phyloP scores from a whole-genome alignment of 495 filamentous ascomycete species.

The Penicillium tannophilum region DNA sequence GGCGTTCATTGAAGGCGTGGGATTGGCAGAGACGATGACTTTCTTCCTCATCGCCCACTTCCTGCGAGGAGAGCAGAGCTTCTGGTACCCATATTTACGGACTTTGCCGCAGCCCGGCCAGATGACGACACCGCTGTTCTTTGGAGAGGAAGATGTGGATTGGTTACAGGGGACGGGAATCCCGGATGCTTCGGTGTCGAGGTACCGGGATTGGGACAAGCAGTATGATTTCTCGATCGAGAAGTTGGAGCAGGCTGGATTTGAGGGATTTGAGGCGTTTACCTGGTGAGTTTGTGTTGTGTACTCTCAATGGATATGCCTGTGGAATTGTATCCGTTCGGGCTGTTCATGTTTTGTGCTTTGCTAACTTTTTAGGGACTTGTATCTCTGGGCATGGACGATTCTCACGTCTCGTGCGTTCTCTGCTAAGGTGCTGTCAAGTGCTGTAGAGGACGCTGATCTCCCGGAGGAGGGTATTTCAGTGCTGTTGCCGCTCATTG shows the following conservation, averaged over 20 bases:
- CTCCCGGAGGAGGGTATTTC: conserved; percentile 45
- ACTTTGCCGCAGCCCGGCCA: conserved; percentile 56
- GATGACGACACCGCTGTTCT: conserved; percentile 61
- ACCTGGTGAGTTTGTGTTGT: conserved; percentile 41
- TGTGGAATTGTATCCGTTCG: neutral
- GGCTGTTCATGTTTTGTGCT: neutral
- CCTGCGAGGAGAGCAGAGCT: conserved; percentile 47
- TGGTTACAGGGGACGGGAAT: conserved; percentile 65
- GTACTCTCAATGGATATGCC: neutral
- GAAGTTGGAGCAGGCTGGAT: conserved; percentile 39
- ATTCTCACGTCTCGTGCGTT: conserved; percentile 61
- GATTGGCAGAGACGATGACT: conserved; percentile 38
- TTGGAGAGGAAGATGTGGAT: conserved; percentile 54
- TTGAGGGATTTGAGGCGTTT: conserved; percentile 36
- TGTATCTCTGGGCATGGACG: conserved; percentile 66
- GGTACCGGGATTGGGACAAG: conserved; percentile 45
- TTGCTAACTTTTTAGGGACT: conserved; percentile 48
- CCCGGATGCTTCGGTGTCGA: conserved; percentile 45
- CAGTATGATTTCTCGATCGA: conserved; percentile 50
- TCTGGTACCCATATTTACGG: conserved; percentile 65
- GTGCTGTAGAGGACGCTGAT: conserved; percentile 33
- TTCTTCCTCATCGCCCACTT: conserved; percentile 64
- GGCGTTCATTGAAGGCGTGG: conserved; percentile 39
- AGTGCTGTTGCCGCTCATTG: conserved; percentile 62
- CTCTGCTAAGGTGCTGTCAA: conserved; percentile 49